Conservation (phyloP, 805 yeast species). For the Suhomyces canberraensis region DNA sequence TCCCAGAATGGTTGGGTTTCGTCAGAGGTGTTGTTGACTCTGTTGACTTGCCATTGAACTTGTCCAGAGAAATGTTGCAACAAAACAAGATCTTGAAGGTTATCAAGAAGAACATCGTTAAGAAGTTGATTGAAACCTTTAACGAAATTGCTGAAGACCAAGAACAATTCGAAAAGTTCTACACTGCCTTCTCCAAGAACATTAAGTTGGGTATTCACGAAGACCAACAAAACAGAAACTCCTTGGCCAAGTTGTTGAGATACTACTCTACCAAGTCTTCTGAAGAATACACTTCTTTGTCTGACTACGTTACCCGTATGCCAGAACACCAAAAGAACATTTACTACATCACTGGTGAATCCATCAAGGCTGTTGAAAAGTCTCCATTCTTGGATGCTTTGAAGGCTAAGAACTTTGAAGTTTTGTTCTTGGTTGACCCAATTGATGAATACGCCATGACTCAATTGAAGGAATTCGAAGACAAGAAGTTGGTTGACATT, state of each 20-base stretch:
- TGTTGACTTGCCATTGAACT: constrained; percentile 98
- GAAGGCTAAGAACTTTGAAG: constrained; percentile 98
- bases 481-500: constrained; percentile 97
- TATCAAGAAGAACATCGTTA: constrained; percentile 97
- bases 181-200: constrained; percentile 97
- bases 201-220: constrained; percentile 98
- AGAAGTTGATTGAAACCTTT: constrained; percentile 97
- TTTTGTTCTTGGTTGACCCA: constrained; percentile 96
- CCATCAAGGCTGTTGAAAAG: constrained; percentile 94
- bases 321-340: constrained; percentile 99
- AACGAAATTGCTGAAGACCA: constrained; percentile 98
- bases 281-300: constrained; percentile 90
- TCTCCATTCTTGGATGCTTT: constrained; percentile 99
- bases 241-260: constrained; percentile 94
- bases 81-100: constrained; percentile 99
- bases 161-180: constrained; percentile 98
- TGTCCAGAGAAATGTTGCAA: constrained; percentile 99
- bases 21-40: constrained; percentile 99
- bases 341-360: constrained; percentile 99
- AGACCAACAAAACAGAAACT: constrained; percentile 94
- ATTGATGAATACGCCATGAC: constrained; percentile 99
- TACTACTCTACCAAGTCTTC: constrained; percentile 93
- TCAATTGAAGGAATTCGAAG: constrained; percentile 98
- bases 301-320: constrained; percentile 99
- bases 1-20: constrained; percentile 98